Base-by-base conservation (phyloP, 345 rosid genomes). In the Pistacia atlantica region DNA sequence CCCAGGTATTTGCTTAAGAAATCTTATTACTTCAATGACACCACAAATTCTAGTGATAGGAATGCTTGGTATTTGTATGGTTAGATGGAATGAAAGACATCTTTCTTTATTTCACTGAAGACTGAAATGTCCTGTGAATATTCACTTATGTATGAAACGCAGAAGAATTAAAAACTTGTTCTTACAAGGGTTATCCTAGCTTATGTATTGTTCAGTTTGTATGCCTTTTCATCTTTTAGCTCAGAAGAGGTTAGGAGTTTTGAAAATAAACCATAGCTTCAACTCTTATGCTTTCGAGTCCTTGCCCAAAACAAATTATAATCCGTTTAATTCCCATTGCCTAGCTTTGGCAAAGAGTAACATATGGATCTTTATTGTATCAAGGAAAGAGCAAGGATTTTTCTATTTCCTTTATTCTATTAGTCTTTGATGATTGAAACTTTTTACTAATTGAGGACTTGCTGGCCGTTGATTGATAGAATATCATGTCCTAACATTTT, bases 1-100 rank as follows among this genome's bases (percentile, higher is more conserved):
- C 96, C 63, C 99, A 93, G 99, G 99, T 95, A 69, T 82, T 79
- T 74, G 55, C 72, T 71, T 33, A 11, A 66, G 75, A 69, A 1
- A 42, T 5, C 72, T 8, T 69, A 22, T 48, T 65, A 18, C 42
- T 16, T 64, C 8, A 7, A 65, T 20, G 9, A 10, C 51, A 55
- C 17, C 63, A 54, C 4, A 35, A 52, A 18, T 6, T 74, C 8
- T 37, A 37, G 60, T 49, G 51, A 66, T 57, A 28, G 49, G 35
- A 20, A 65, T 70, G 73, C 51, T 62, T 60, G 42, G 8, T 49
- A 5, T 73, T 17, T 74, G 33, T 33, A 5, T 58, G 25, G 37
- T 22, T 52, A 10, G 63, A 75, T 64, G 66, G 51, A 75, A 22
- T 72, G 33, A 72, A 8, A 42, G 46, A 18, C 35, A 14, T 49